phyloP scores from a whole-genome alignment of 2,329 filamentous ascomycete genomes.

The Rhynchosporium secalis region DNA sequence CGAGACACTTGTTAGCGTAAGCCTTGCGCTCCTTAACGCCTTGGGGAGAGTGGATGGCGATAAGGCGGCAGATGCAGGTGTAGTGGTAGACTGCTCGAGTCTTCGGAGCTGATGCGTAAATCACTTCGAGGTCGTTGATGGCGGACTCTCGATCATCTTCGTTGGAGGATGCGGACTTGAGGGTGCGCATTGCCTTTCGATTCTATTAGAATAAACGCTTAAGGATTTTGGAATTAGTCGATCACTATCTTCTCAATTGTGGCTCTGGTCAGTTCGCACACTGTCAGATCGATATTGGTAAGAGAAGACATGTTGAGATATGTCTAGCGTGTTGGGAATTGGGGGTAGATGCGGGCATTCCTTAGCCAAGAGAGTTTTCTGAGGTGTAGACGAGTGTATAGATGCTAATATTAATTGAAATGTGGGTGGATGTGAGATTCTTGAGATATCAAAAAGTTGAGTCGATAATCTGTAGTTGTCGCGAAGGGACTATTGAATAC shows the following conservation, averaged over 20 bases:
- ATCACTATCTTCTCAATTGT: background rate
- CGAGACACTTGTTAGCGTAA: background rate
- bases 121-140: background rate
- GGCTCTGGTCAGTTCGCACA: background rate
- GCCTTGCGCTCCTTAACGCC: background rate
- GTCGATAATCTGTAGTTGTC: background rate
- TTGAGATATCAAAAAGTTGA: background rate
- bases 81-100: background rate
- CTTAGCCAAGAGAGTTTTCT: background rate
- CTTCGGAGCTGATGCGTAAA: background rate
- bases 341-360: background rate
- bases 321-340: background rate
- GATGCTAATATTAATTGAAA: too few relatives aligned
- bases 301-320: background rate
- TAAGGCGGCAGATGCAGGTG: background rate
- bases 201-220: background rate
- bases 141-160: background rate
- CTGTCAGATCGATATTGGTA: background rate
- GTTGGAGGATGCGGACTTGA: background rate
- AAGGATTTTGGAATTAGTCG: background rate
- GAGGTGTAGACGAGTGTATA: background rate
- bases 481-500: background rate
- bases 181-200: background rate
- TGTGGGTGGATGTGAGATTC: too few relatives aligned
- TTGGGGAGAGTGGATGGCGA: conserved; percentile 1